Evolutionary conservation across 345 rosid species (phyloP), one percentile per base, ranked within the genome.

Genomic region (Toxicodendron radicans): DNA sequence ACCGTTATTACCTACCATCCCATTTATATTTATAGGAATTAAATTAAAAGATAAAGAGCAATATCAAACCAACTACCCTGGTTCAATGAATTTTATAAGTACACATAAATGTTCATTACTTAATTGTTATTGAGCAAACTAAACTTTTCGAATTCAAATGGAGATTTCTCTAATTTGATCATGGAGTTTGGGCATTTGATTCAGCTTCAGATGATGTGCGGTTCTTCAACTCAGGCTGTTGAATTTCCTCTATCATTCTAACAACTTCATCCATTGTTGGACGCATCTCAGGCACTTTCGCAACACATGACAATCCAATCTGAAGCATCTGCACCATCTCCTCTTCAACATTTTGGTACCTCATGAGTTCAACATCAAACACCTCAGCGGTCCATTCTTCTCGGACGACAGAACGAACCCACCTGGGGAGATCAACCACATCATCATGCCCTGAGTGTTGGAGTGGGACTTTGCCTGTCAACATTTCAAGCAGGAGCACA

Each of bases 341-440:
- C 74, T 92, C 96, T 78, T 91, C 96, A 14, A 83, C 83, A 56
- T 81, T 83, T 79, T 81, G 90, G 75, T 62, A 83, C 75, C 78
- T 87, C 80, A 91, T 60, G 10, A 92, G 91, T 86, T 91, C 97
- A 0, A 89, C 91, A 73, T 92, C 96, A 46, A 92, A 92, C 16
- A 92, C 97, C 78, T 92, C 96, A 1, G 96, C 96, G 0, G 97
- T 91, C 97, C 96, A 92, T 57, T 92, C 97, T 62, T 92, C 97
- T 48, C 94, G 76, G 5, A 92, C 96, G 0, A 92, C 94, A 14
- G 96, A 92, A 66, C 88, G 82, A 41, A 92, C 97, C 96, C 96
- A 92, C 71, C 97, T 89, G 4, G 94, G 96, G 2, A 92, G 90
- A 80, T 91, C 96, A 23, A 84, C 71, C 10, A 89, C 83, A 20